These are phyloP conservation scores for Ceratobasidium sp. DNA, from an alignment of 1,284 basidiomycete species.

Conservation along the genomic window DNA sequence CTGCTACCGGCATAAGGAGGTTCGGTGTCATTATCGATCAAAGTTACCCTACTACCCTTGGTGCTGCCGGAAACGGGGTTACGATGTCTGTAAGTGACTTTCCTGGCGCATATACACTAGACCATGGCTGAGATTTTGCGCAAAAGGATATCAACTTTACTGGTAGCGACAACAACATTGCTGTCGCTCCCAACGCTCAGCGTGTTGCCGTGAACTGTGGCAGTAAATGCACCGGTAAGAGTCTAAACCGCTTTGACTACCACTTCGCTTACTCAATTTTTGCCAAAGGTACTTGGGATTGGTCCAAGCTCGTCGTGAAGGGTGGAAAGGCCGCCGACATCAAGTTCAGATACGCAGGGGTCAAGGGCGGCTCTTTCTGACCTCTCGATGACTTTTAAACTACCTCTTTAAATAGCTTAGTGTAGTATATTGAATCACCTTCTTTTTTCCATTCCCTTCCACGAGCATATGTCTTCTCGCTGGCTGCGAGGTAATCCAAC, in stretches of 20 bases:
- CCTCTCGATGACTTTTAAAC: no score
- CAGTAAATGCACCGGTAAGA: neutral
- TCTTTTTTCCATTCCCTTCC: no score
- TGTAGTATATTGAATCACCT: no score
- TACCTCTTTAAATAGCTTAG: no score
- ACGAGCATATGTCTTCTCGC: no score
- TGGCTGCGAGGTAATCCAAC: no score
- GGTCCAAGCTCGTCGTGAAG: constrained; percentile 35
- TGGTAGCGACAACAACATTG: constrained; percentile 26
- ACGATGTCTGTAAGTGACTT: constrained; percentile 9
- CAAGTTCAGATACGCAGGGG: constrained; percentile 25
- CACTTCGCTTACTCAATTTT: neutral
- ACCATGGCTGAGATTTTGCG: neutral
- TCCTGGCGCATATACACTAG: neutral
- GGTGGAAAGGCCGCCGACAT: constrained; percentile 36
- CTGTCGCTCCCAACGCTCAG: constrained; percentile 30
- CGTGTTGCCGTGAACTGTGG: constrained; percentile 40
- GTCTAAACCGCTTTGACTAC: neutral
- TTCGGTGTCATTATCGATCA: constrained; percentile 25
- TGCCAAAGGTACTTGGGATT: constrained; percentile 39
- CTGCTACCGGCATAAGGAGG: constrained; percentile 1
- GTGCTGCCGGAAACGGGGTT: constrained; percentile 15
- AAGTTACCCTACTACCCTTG: constrained; percentile 15
- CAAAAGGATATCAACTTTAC: constrained; percentile 34
- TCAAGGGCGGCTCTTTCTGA: constrained; percentile 7